Base-by-base conservation (phyloP, 2,329 filamentous ascomycete species). In the Sporothrix euskadiensis region DNA sequence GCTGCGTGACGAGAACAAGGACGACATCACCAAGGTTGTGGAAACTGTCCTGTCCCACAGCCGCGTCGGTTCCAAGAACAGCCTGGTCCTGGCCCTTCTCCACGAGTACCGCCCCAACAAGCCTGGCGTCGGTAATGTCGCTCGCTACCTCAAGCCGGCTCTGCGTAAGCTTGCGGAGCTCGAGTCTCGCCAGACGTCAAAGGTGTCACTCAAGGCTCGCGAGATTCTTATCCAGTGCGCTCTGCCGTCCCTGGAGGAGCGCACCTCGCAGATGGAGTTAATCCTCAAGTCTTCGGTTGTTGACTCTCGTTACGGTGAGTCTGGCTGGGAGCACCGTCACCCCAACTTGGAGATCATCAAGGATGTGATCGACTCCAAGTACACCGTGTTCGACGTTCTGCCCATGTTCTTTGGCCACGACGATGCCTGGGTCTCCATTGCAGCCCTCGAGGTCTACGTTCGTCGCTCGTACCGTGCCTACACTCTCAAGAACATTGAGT, bases 221-320 rank as follows among this genome's bases (percentile, higher is more conserved):
- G 96, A 99, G 85, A 91, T 98, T 70, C 91, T 99, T 79, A 99
- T 99, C 76, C 96, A 98, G 83, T 98, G 94, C 81, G 94, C 96
- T 71, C 88, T 99, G 81, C 96, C 96, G 22, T 99, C 96, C 3
- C 87, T 99, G 26, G 96, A 98, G 83, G 96, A 99, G 87, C 91
- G 96, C 78, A 92, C 93, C 35, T 89, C 92, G 7, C 96, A 99
- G 85, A 98, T 99, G 95, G 96, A 98, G 86, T 95, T 98, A 83
- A 99, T 99, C 77, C 87, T 99, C 72, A 93, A 94, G 74, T 97
- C 95, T 35, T 95, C 96, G 0, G 96, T 99, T 30, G 90, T 98
- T 8, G 94, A 99, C 82, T 97, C 94, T n/a, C 91, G 93, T 78
- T 99, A 99, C 80, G 96, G 96, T 74, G 96, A 99, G 87, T 94